A percentile compares a stretch with the other conserved stretches of the same genome.
Evolutionary conservation across 2,329 filamentous ascomycete species (phyloP).

Genomic region (Pseudogymnoascus sp.): DNA sequence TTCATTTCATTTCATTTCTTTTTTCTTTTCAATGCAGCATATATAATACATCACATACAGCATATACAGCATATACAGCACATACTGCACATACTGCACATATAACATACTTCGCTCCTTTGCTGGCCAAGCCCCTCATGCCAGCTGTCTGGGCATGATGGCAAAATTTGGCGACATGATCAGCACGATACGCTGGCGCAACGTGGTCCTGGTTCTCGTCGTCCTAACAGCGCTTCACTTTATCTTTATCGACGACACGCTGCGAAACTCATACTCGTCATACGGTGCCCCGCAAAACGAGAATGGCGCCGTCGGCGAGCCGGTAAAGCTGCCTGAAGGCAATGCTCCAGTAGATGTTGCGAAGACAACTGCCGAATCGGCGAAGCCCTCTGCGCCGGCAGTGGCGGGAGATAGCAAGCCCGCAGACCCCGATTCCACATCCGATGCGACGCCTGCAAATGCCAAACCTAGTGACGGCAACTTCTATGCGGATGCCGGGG

Average conservation of each 20-base stretch:
- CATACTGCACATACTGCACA: neutral
- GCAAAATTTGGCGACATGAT: constrained; percentile 6
- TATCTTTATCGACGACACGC: constrained; percentile 4
- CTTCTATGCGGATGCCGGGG: neutral
- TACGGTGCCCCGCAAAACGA: neutral
- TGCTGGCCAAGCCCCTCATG: neutral
- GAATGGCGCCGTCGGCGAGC: neutral
- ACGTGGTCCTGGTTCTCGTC: neutral
- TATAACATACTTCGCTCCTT: neutral
- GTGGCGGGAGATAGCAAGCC: neutral
- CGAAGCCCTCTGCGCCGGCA: neutral
- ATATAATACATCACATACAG: neutral
- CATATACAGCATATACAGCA: neutral
- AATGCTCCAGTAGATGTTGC: constrained; percentile 4
- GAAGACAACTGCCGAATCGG: neutral
- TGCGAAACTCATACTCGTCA: constrained; percentile 2
- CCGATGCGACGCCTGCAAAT: neutral
- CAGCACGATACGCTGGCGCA: constrained; percentile 6
- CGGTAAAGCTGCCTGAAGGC: neutral
- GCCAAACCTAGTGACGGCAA: neutral
- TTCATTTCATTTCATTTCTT: neutral
- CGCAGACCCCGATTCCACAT: neutral
- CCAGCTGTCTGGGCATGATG: neutral
- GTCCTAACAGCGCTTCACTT: constrained; percentile 9
- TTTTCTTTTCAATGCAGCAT: neutral